These are phyloP conservation scores for Diaporthe citriasiana DNA, from an alignment of 2,329 filamentous ascomycete genomes.

Conservation along the genomic window DNA sequence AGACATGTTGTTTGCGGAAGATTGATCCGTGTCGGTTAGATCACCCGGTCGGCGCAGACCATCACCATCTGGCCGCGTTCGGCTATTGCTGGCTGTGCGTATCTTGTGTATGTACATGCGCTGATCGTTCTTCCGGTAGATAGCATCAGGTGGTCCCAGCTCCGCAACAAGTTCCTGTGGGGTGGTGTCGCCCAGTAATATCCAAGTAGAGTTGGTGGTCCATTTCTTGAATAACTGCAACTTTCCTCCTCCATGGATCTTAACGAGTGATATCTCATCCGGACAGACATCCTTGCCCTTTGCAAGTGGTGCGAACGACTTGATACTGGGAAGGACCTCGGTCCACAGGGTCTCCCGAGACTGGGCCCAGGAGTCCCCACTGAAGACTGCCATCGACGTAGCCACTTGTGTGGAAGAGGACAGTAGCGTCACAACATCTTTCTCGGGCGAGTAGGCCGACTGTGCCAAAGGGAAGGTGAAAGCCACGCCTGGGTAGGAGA, in stretches of 20 bases:
- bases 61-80: constrained; percentile 60
- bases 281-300: constrained; percentile 85
- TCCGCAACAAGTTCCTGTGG: constrained; percentile 93
- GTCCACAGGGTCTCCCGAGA: constrained; percentile 83
- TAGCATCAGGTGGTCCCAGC: constrained; percentile 92
- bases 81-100: constrained; percentile 66
- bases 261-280: constrained; percentile 87
- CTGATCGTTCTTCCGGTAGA: constrained; percentile 92
- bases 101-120: constrained; percentile 87
- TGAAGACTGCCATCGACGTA: constrained; percentile 90
- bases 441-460: constrained; percentile 79
- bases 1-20: constrained; percentile 78
- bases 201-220: constrained; percentile 75
- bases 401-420: constrained; percentile 84
- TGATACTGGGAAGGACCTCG: constrained; percentile 79
- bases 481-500: constrained; percentile 95
- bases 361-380: constrained; percentile 90
- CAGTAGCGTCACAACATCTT: constrained; percentile 88
- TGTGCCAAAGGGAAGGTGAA: constrained; percentile 88
- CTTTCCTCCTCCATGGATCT: constrained; percentile 82
- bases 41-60: constrained; percentile 67
- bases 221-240: constrained; percentile 83
- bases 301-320: constrained; percentile 76
- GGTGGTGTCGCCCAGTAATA: constrained; percentile 87
- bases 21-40: constrained; percentile 80